phyloP scores from a whole-genome alignment of 805 yeast species.

The Myxozyma neglecta region DNA sequence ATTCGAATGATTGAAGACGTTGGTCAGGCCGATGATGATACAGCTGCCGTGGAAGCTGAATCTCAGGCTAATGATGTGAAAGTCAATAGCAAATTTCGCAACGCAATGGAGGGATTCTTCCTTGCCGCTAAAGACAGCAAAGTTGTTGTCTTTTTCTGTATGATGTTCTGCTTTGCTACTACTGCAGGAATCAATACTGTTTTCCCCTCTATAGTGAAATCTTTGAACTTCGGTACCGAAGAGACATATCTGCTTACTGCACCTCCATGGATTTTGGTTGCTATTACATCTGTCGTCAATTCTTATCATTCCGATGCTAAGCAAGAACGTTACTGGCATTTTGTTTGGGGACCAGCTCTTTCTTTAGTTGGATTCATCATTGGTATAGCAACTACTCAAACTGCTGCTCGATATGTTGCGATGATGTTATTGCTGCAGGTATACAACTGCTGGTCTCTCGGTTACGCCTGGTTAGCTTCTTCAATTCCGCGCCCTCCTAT shows the following conservation, averaged over 20 bases:
- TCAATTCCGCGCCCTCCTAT: slow-evolving; percentile 58
- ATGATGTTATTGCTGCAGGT: slow-evolving; percentile 57
- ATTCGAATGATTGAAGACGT: slow-evolving; percentile 45
- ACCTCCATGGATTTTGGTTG: slow-evolving; percentile 29
- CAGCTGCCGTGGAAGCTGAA: neutral
- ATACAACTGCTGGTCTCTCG: slow-evolving; percentile 55
- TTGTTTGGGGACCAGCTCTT: slow-evolving; percentile 47
- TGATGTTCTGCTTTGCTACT: slow-evolving; percentile 48
- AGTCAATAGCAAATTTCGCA: neutral
- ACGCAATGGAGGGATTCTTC: slow-evolving; percentile 10
- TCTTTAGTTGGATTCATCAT: slow-evolving; percentile 52
- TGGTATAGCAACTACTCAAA: slow-evolving; percentile 51
- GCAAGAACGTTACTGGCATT: slow-evolving; percentile 46
- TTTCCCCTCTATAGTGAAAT: slow-evolving; percentile 55
- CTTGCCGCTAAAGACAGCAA: slow-evolving; percentile 34
- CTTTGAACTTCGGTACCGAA: slow-evolving; percentile 52
- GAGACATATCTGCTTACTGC: slow-evolving; percentile 50
- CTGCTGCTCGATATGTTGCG: slow-evolving; percentile 59
- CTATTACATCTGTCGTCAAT: slow-evolving; percentile 26
- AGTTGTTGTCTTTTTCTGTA: slow-evolving; percentile 26
- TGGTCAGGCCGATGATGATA: slow-evolving; percentile 32
- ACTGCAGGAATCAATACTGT: slow-evolving; percentile 56
- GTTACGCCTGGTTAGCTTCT: slow-evolving; percentile 57
- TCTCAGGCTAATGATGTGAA: neutral
- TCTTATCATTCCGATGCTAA: slow-evolving; percentile 27